A percentile compares a stretch with the other conserved stretches of the same genome.
Evolutionary conservation across 2,329 filamentous ascomycete species (phyloP).

Genomic region (Claviceps cyperi): DNA sequence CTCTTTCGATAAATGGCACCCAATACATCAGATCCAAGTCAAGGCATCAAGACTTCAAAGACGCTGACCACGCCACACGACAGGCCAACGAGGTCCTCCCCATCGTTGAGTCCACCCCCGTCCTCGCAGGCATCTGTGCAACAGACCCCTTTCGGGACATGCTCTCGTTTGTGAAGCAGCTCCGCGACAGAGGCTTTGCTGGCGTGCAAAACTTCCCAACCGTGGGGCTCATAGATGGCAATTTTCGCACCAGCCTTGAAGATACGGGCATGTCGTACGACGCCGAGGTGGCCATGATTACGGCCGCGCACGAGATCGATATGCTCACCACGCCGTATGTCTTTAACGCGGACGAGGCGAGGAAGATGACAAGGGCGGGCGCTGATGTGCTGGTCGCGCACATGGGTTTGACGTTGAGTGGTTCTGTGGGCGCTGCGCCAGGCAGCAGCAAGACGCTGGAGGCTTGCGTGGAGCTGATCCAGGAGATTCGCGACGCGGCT

Average conservation of each 20-base stretch:
- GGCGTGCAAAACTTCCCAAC: constrained; percentile 65
- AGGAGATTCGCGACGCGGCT: constrained; percentile 49
- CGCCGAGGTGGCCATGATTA: constrained; percentile 52
- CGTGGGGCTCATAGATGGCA: constrained; percentile 54
- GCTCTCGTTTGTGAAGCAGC: constrained; percentile 40
- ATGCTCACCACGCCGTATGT: constrained; percentile 58
- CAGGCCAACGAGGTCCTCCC: constrained; percentile 52
- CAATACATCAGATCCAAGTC: not conserved
- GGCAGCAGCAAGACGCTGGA: constrained; percentile 40
- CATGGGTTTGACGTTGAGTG: constrained; percentile 51
- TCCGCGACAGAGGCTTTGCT: constrained; percentile 48
- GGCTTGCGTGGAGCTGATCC: constrained; percentile 46
- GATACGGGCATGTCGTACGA: constrained; percentile 59
- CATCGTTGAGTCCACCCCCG: constrained; percentile 46
- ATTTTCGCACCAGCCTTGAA: constrained; percentile 52
- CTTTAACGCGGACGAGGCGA: constrained; percentile 47
- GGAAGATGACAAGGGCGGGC: constrained; percentile 47
- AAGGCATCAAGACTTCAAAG: too few relatives aligned
- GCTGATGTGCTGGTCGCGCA: constrained; percentile 56
- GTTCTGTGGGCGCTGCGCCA: constrained; percentile 48
- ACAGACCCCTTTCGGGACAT: constrained; percentile 57
- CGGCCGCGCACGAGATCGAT: constrained; percentile 41
- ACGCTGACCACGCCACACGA: too few relatives aligned
- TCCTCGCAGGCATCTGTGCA: constrained; percentile 56
- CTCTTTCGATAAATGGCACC: not conserved